Percentiles rank a stretch among this genome's conserved stretches.
These are phyloP conservation scores for Blastocystis sp. DNA, from an alignment of 352 stramenopile species.

Conservation along the genomic window DNA sequence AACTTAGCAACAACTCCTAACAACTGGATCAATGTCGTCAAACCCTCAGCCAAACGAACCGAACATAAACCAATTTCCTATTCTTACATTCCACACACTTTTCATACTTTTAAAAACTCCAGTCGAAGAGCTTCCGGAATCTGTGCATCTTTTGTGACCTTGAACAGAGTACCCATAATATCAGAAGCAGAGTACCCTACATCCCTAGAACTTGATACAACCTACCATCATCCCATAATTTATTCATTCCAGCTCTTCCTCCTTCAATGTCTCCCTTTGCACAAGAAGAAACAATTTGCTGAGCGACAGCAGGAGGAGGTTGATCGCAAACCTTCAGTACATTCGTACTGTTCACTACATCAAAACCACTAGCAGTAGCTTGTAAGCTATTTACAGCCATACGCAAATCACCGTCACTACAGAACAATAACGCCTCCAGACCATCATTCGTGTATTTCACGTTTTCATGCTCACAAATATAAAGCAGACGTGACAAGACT, in stretches of 20 bases:
- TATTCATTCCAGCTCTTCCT: conserved; percentile 78
- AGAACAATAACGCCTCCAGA: conserved; percentile 95
- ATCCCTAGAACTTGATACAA: neutral
- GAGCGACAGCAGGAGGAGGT: conserved; percentile 86
- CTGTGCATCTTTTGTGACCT: conserved; percentile 83
- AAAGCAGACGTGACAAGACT: conserved; percentile 86
- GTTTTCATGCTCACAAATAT: conserved; percentile 87
- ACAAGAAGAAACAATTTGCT: conserved; percentile 82
- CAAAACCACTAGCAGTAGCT: conserved; percentile 89
- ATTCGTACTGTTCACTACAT: conserved; percentile 88
- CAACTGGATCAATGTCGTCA: conserved; percentile 87
- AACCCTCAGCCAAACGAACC: conserved; percentile 89
- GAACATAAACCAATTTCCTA: conserved; percentile 87
- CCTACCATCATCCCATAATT: conserved; percentile 75
- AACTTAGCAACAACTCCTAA: conserved; percentile 82
- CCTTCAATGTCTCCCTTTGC: conserved; percentile 79
- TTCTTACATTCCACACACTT: conserved; percentile 71
- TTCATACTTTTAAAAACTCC: conserved; percentile 79
- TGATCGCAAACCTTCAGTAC: conserved; percentile 92
- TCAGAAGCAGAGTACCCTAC: conserved; percentile 89
- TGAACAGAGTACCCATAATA: conserved; percentile 96
- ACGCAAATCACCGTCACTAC: conserved; percentile 95
- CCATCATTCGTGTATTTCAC: conserved; percentile 82
- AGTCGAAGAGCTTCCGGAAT: conserved; percentile 82
- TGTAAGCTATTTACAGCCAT: conserved; percentile 98